phyloP scores from a whole-genome alignment of 495 filamentous ascomycete species.

The Annulohypoxylon maeteangense region DNA sequence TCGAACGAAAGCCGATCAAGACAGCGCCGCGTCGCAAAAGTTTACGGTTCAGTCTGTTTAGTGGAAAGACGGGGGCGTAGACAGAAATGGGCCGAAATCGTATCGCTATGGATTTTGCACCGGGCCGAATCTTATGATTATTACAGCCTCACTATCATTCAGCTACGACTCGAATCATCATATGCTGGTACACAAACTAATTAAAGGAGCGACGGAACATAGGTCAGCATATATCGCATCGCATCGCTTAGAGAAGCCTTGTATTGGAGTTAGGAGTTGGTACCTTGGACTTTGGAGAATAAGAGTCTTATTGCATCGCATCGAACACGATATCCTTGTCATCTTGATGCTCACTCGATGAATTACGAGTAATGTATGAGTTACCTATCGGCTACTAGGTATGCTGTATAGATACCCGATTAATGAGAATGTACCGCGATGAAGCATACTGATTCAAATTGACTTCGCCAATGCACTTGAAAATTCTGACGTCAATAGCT shows the following conservation, averaged over 20 bases:
- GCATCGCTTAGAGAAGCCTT: conserved; percentile 19
- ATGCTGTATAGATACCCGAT: conserved; percentile 19
- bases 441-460: conserved; percentile 7
- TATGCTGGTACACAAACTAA: conserved; percentile 3
- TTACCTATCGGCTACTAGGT: conserved; percentile 9
- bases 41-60: conserved; percentile 45
- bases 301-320: not conserved
- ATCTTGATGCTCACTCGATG: conserved; percentile 10
- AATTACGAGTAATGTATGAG: conserved; percentile 22
- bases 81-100: not conserved
- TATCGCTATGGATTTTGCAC: not conserved
- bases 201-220: conserved; percentile 22
- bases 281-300: conserved; percentile 5
- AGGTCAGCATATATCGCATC: conserved; percentile 25
- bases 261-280: conserved; percentile 22
- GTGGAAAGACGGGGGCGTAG: conserved; percentile 28
- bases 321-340: conserved; percentile 14
- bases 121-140: not conserved
- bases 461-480: not conserved
- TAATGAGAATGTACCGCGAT: conserved; percentile 6
- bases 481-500: not conserved
- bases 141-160: not conserved
- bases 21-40: conserved; percentile 44
- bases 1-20: conserved; percentile 39
- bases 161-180: not conserved